A percentile compares a stretch with the other conserved stretches of the same genome.
Conservation (phyloP, 2,329 filamentous ascomycete genomes). For the Monilinia polystroma region DNA sequence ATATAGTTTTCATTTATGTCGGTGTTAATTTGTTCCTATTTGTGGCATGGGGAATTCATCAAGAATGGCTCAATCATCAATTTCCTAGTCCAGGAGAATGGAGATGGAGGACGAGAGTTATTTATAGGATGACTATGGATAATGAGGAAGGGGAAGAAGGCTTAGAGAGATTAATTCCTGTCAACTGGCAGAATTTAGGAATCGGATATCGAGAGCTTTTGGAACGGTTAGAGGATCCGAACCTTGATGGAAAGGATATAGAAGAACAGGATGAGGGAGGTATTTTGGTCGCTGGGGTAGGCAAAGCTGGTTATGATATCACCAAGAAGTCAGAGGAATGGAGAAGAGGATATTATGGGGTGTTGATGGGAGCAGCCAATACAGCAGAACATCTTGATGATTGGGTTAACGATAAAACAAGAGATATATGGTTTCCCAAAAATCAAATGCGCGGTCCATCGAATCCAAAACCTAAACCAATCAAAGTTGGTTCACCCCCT, state of each 20-base stretch:
- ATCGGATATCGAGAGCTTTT: conserved; percentile 60
- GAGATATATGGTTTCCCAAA: conserved; percentile 65
- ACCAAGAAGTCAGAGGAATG: conserved; percentile 72
- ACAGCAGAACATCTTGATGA: conserved; percentile 80
- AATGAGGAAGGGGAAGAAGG: conserved; percentile 29
- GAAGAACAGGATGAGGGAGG: conserved; percentile 52
- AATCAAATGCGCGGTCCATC: conserved; percentile 77
- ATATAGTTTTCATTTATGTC: conserved; percentile 64
- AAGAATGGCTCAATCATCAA: conserved; percentile 71
- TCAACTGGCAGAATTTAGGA: conserved; percentile 67
- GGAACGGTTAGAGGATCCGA: conserved; percentile 65
- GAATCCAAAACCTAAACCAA: conserved; percentile 75
- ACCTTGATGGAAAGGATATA: conserved; percentile 66
- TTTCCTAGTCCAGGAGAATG: conserved; percentile 85
- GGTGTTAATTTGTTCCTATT: conserved; percentile 59
- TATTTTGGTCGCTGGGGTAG: conserved; percentile 54
- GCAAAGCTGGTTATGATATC: conserved; percentile 45
- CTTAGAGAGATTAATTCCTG: conserved; percentile 15
- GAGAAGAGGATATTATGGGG: conserved; percentile 81
- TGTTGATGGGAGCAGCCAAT: conserved; percentile 73
- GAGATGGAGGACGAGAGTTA: conserved; percentile 67
- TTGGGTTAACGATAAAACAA: conserved; percentile 68
- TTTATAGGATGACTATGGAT: conserved; percentile 55
- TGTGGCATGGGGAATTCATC: conserved; percentile 64
- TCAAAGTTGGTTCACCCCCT: conserved; percentile 61